phyloP scores from a whole-genome alignment of 768 basidiomycete species.

The Boletus rubescentipes region DNA sequence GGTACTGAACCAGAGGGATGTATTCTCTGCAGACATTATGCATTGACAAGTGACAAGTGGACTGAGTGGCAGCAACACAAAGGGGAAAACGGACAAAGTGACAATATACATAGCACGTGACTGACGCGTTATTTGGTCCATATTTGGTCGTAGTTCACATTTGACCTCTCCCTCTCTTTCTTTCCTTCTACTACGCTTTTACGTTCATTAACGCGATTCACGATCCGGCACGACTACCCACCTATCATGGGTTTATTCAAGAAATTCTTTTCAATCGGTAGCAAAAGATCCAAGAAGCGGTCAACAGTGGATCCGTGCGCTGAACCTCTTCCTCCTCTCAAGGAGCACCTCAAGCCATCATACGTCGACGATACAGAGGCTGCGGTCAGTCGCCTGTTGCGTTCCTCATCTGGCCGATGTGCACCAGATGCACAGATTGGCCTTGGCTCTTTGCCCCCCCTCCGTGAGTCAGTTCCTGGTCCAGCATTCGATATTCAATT shows the following conservation, averaged over 20 bases:
- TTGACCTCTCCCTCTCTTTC: background rate
- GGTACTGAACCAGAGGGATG: too few species aligned
- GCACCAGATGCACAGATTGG: conserved; percentile 55
- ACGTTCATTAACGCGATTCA: conserved; percentile 30
- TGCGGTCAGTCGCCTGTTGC: conserved; percentile 51
- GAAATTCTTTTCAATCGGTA: conserved; percentile 66
- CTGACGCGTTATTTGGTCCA: conserved; percentile 32
- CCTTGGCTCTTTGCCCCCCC: conserved; percentile 58
- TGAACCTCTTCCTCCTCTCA: conserved; percentile 29
- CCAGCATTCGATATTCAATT: background rate
- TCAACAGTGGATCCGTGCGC: conserved; percentile 25
- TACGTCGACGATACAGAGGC: conserved; percentile 46
- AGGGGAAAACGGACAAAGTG: too few species aligned
- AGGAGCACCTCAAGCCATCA: conserved; percentile 11
- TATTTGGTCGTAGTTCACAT: conserved; percentile 46
- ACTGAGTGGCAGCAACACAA: too few species aligned
- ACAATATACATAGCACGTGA: conserved; percentile 19
- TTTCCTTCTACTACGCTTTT: conserved; percentile 10
- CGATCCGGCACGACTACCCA: conserved; percentile 28
- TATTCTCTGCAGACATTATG: too few species aligned
- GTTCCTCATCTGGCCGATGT: conserved; percentile 71
- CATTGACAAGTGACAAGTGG: too few species aligned
- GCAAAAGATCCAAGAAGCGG: conserved; percentile 57
- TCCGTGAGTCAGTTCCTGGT: conserved; percentile 51
- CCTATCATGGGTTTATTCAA: conserved; percentile 65